Base-by-base conservation (phyloP, 768 basidiomycete species). In the Albatrellus ellisii region DNA sequence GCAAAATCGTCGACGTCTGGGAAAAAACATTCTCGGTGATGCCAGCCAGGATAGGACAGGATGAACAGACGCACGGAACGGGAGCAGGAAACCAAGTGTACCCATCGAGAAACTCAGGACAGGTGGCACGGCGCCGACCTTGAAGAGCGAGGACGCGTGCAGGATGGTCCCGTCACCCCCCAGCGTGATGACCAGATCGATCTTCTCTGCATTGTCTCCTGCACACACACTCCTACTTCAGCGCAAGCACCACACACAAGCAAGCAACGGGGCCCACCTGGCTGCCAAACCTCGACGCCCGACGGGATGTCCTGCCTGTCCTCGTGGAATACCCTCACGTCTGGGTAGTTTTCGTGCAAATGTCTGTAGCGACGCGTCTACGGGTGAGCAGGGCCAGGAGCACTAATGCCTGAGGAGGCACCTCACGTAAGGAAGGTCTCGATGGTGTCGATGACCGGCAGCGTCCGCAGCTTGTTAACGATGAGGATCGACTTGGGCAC, bases 91-190 rank as follows among this genome's bases (percentile, higher is more conserved):
- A 3, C 92, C 92, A 0, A 97, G 68, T 7, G 87, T 91, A 6
- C 92, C 92, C 83, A 90, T 82, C 0, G 82, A 87, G 60, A 92
- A 88, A 53, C 86, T 88, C 17, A 92, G 56, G 0, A 81, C 90
- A 0, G 92, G 92, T 4, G 92, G 92, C 6, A 95, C 90, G 17
- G 85, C 84, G n/a, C 84, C 88, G 3, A 75, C 66, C 50, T 79
- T 84, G 59, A 97, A 97, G 7, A 97, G 63, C 6, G 88, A 88
- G 1, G 91, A 91, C 0, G 89, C 87, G 55, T 92, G 90, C 1
- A 97, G 69, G 37, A 95, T 91, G 4, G 92, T 95, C 7, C 92
- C 92, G 55, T 97, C 92, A 26, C 92, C 92, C 34, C 92, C 92
- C 1, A 97, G 62, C 0, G 92, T 94, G 21, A 95, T 76, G 15